Base-by-base conservation (phyloP, 2,329 filamentous ascomycete species). In the Fulvia fulva region DNA sequence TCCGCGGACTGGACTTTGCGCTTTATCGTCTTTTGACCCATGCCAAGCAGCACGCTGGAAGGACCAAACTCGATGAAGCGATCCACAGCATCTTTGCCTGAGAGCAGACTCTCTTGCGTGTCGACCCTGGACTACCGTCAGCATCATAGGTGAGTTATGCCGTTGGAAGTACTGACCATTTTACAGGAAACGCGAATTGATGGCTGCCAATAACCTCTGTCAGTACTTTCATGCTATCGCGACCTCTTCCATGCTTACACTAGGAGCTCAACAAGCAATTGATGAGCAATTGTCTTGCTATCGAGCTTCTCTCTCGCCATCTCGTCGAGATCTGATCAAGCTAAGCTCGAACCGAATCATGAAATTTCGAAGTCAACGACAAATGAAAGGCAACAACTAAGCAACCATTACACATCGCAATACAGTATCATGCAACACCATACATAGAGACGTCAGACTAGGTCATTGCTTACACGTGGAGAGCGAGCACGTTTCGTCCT, bases 31-130 rank as follows among this genome's bases (percentile, higher is more conserved):
- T 41, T 41, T 19, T 41, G 37, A n/a, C 37, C 37, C 37, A 41
- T 41, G 37, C 37, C 37, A 6, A 14, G 92, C 92, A 58, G 90
- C 84, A 71, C 88, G 86, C 51, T 82, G 74, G 92, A 91, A 26
- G 93, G 93, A 75, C 93, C 93, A 69, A 97, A 88, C 77, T 97
- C 93, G 70, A 97, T 93, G 72, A 97, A 93, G 73, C 93, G 87
- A 82, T 97, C 93, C 51, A 93, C 94, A 52, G 87, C 88, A 79
- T 95, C 93, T 76, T 96, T 91, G 63, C 88, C 91, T 41, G 19
- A 25, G 68, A 97, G 88, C 73, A 97, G 92, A 69, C 97, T 92
- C 92, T 97, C 93, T 79, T 97, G 93, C 59, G 93, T 97, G 80
- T 97, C 93, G 77, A 97, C 97, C 93, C 93, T 41, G 16, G 5